Evolutionary conservation across 495 filamentous ascomycete genomes (phyloP).

Genomic region (Pseudevernia furfuracea): DNA sequence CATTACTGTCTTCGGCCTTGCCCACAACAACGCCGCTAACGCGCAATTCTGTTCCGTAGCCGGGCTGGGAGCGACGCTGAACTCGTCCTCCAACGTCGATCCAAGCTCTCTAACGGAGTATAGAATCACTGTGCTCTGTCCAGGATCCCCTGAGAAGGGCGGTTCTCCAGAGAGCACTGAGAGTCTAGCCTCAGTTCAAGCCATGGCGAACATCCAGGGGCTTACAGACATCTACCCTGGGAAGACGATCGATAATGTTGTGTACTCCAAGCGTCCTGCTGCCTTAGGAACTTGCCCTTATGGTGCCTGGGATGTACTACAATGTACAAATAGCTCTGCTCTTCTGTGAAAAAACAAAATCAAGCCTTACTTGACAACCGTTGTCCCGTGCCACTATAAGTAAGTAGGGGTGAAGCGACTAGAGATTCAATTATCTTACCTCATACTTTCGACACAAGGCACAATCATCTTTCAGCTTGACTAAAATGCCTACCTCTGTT

Average conservation of each 20-base stretch:
- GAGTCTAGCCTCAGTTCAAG: not conserved
- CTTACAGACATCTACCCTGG: not conserved
- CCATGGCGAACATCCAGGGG: not conserved
- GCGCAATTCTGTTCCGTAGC: not conserved
- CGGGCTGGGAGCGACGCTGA: not conserved
- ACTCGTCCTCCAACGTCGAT: conserved; percentile 1
- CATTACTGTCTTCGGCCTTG: not conserved
- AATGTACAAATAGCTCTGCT: too few relatives aligned
- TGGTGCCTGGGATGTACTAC: too few relatives aligned
- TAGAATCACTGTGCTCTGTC: not conserved
- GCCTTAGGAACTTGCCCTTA: too few relatives aligned
- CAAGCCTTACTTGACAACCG: too few relatives aligned
- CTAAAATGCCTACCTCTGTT: conserved; percentile 1
- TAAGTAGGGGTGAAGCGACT: too few relatives aligned
- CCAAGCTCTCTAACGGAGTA: not conserved
- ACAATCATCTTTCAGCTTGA: too few relatives aligned
- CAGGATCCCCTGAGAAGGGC: not conserved
- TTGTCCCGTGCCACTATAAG: too few relatives aligned
- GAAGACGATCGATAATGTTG: not conserved
- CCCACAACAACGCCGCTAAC: not conserved
- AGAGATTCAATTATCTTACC: too few relatives aligned
- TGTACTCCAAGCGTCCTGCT: too few relatives aligned
- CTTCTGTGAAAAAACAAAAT: too few relatives aligned
- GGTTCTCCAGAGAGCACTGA: not conserved
- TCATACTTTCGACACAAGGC: too few relatives aligned